phyloP scores from a whole-genome alignment of 148 eudicot genomes.

The Cornus suecica region DNA sequence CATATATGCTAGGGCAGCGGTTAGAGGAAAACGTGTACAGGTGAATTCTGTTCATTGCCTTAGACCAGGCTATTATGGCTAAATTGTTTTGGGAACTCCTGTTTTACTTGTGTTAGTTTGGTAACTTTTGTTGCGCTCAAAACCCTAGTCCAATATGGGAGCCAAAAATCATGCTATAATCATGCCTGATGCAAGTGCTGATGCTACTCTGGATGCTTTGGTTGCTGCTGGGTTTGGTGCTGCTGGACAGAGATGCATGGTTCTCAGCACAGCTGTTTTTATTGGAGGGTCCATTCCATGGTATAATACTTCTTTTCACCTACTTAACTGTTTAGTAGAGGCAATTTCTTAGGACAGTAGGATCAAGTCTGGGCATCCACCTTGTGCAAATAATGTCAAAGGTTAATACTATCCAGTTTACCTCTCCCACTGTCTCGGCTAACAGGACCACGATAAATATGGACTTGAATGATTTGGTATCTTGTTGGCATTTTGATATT shows the following conservation, averaged over 20 bases:
- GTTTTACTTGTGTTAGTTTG: background rate
- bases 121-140: background rate
- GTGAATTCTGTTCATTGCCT: conserved; percentile 21
- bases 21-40: conserved; percentile 53
- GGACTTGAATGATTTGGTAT: background rate
- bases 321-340: too few relatives aligned
- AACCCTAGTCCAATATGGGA: conserved; percentile 29
- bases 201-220: conserved; percentile 40
- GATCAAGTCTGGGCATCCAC: too few relatives aligned
- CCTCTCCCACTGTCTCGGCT: too few relatives aligned
- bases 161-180: conserved; percentile 34
- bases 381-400: too few relatives aligned
- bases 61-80: background rate
- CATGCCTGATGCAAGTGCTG: conserved; percentile 40
- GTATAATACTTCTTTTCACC: conserved; percentile 10
- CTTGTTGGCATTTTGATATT: background rate
- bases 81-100: background rate
- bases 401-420: too few relatives aligned
- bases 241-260: conserved; percentile 30
- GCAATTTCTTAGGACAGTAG: too few relatives aligned
- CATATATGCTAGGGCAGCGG: conserved; percentile 53
- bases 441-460: too few relatives aligned
- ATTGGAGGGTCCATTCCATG: conserved; percentile 37
- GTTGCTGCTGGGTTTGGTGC: conserved; percentile 39
- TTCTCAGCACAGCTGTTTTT: conserved; percentile 39